These are phyloP conservation scores for Beta lomatogona DNA, from an alignment of 179 eudicot genomes.

Conservation along the genomic window DNA sequence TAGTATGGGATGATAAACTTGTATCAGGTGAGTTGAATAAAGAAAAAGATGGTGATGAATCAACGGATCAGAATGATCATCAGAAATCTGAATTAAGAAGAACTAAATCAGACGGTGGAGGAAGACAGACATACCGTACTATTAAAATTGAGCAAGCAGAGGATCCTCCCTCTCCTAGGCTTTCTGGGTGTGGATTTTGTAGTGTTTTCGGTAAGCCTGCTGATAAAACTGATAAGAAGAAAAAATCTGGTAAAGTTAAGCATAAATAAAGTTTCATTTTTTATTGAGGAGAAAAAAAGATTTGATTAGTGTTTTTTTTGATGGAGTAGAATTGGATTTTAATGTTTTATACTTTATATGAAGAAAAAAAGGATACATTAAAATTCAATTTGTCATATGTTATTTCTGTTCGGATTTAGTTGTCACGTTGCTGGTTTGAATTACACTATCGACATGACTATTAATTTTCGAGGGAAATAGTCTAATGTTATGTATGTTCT, in stretches of 20 bases:
- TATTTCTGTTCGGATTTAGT: neutral
- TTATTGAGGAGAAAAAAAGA: too few species aligned
- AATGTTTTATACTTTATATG: neutral
- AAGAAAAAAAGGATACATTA: neutral
- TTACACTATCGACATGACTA: neutral
- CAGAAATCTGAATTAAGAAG: slow-evolving; percentile 32
- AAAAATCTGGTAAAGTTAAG: slow-evolving; percentile 28
- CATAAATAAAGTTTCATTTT: neutral
- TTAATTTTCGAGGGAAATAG: too few species aligned
- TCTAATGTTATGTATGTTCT: slow-evolving; percentile 8
- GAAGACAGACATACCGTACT: slow-evolving; percentile 12
- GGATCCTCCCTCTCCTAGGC: slow-evolving; percentile 51
- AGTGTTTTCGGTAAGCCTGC: slow-evolving; percentile 39
- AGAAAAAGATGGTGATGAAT: slow-evolving; percentile 11
- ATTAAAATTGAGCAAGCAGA: slow-evolving; percentile 40
- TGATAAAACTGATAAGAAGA: slow-evolving; percentile 9
- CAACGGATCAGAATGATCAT: slow-evolving; percentile 6
- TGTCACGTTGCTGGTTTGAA: too few species aligned
- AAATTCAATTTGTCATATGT: slow-evolving; percentile 18
- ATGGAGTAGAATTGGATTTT: neutral
- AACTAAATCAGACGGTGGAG: slow-evolving; percentile 38
- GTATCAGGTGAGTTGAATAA: slow-evolving; percentile 30
- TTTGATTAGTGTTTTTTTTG: neutral
- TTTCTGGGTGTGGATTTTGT: slow-evolving; percentile 42
- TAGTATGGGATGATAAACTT: slow-evolving; percentile 49